phyloP scores from a whole-genome alignment of 192 early-diverging fungal species.

The Umbelopsis isabellina region DNA sequence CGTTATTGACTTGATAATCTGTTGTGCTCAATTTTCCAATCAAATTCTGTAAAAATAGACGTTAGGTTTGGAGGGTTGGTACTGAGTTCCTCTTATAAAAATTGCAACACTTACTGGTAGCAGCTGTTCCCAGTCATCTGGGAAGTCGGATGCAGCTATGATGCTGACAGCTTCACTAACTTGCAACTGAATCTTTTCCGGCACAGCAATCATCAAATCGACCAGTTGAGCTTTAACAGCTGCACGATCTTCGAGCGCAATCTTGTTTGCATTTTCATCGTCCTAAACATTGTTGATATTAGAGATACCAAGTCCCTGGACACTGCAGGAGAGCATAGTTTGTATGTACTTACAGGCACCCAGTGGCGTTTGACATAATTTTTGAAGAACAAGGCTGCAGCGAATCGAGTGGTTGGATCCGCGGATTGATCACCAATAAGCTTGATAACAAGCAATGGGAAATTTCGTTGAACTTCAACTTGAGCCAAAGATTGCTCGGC shows the following conservation, averaged over 20 bases:
- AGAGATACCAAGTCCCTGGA: neutral
- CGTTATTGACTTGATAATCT: conserved; percentile 87
- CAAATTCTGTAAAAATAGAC: conserved; percentile 54
- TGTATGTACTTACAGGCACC: conserved; percentile 46
- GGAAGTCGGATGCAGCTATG: conserved; percentile 94
- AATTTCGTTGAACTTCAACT: conserved; percentile 63
- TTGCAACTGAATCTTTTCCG: conserved; percentile 81
- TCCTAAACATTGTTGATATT: conserved; percentile 39
- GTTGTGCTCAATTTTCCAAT: conserved; percentile 73
- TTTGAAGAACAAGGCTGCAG: conserved; percentile 92
- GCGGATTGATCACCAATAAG: conserved; percentile 66
- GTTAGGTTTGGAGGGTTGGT: neutral
- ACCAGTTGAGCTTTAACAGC: conserved; percentile 88
- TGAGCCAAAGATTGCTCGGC: conserved; percentile 59
- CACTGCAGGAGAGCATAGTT: neutral
- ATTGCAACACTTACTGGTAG: conserved; percentile 55
- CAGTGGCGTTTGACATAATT: conserved; percentile 94
- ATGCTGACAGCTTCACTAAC: conserved; percentile 91
- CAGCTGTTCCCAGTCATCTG: conserved; percentile 83
- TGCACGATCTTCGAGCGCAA: conserved; percentile 66
- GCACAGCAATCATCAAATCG: conserved; percentile 81
- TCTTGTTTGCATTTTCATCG: conserved; percentile 57
- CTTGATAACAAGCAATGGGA: conserved; percentile 73
- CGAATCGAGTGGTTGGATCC: conserved; percentile 71
- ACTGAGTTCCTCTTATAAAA: neutral